Base-by-base conservation (phyloP, 345 rosid species). In the Bruguiera sexangula region DNA sequence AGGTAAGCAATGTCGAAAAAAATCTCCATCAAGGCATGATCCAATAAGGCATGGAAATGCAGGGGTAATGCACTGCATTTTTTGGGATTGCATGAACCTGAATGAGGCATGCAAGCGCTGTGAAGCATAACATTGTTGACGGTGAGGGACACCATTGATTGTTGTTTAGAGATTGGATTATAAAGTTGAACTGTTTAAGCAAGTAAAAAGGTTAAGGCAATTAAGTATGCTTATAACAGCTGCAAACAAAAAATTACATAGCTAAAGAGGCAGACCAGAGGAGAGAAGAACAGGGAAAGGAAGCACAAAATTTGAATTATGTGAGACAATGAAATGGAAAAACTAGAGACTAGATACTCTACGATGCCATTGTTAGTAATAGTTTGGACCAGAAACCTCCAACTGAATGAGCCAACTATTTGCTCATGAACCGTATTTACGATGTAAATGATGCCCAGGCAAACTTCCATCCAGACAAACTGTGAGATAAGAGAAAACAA, bases 381-480 rank as follows among this genome's bases (percentile, higher is more conserved):
- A 31, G 39, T 53, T 1, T 63, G 16, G 26, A 50, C 16, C 32
- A 63, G 79, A 69, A 66, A 89, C 98, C 98, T 93, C 98, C 72
- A 93, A 78, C 13, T 93, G 89, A 82, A 93, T 83, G 56, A 93
- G 92, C 98, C 98, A 93, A 67, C 89, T 89, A 68, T 87, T 82
- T 63, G 89, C 89, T 67, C 98, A 97, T 20, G 89, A 79, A 56
- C 97, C 97, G 63, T 77, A 82, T 70, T 97, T 97, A 8, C 73
- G 92, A 61, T 88, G 96, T 65, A 86, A 71, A 80, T 93, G 98
- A 75, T 93, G 91, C 24, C 27, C 98, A 16, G 98, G 98, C 73
- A 91, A 73, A 54, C 96, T 86, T 81, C 98, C 98, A 83, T 93
- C 97, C 83, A 93, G 81, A 79, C 98, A 93, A 52, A 93, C 98